Conservation (phyloP, 805 yeast genomes). For the Helenozyma rhizophorensis region DNA sequence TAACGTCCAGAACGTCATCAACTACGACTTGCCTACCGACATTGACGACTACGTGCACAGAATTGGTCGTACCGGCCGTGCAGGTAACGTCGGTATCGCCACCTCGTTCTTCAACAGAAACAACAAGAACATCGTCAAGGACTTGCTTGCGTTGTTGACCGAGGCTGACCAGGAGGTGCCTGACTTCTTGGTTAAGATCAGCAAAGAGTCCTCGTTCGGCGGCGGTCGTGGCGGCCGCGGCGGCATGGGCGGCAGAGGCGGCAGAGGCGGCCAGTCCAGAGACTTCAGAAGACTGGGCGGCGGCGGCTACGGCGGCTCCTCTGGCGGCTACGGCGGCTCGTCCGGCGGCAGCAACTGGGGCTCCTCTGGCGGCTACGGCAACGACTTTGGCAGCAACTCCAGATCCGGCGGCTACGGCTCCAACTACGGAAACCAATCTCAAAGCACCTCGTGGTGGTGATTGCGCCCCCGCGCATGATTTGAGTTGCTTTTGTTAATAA, state of each 20-base stretch:
- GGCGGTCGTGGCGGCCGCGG: constrained; percentile 43
- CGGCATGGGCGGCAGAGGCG: constrained; percentile 51
- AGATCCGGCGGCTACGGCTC: constrained; percentile 25
- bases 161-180: constrained; percentile 99
- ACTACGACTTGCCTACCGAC: constrained; percentile 94
- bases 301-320: constrained; percentile 30
- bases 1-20: constrained; percentile 95
- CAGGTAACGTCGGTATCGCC: constrained; percentile 98
- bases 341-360: constrained; percentile 16
- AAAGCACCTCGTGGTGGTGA: constrained; percentile 41
- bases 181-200: constrained; percentile 70
- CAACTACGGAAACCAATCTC: constrained; percentile 33
- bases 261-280: constrained; percentile 32
- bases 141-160: constrained; percentile 74
- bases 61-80: constrained; percentile 99
- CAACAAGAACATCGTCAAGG: constrained; percentile 85
- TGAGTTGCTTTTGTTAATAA: constrained; percentile 13
- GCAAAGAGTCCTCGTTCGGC: constrained; percentile 65
- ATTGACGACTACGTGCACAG: constrained; percentile 98
- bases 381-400: constrained; percentile 20
- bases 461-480: constrained; percentile 1
- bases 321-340: constrained; percentile 18
- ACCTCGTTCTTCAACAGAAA: constrained; percentile 98
- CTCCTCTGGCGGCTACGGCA: too few species aligned
- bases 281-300: constrained; percentile 49